Evolutionary conservation across 2,329 filamentous ascomycete species (phyloP).

Genomic region (Didymella exigua): DNA sequence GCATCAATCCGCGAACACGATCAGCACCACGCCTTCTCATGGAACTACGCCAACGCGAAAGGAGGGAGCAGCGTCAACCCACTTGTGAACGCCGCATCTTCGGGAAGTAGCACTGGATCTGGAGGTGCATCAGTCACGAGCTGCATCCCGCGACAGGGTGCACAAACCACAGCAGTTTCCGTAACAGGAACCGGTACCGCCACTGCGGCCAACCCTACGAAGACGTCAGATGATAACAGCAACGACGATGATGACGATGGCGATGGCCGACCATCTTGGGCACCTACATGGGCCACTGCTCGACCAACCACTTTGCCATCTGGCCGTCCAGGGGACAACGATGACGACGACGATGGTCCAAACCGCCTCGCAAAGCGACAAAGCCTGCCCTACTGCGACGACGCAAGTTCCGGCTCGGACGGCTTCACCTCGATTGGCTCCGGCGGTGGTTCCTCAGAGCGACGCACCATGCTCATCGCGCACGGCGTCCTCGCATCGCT

Average conservation of each 20-base stretch:
- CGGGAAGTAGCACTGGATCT: conserved; percentile 24
- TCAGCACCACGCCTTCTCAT: conserved; percentile 48
- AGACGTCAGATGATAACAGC: background rate
- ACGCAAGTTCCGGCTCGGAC: conserved; percentile 14
- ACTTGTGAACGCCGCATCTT: conserved; percentile 40
- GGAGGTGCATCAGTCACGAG: conserved; percentile 26
- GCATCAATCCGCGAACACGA: conserved; percentile 56
- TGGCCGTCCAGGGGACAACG: conserved; percentile 1
- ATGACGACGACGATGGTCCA: conserved; percentile 6
- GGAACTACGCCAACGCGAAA: conserved; percentile 57
- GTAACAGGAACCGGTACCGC: conserved; percentile 10
- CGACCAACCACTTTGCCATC: conserved; percentile 28
- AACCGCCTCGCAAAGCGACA: conserved; percentile 24
- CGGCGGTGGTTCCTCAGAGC: conserved; percentile 11
- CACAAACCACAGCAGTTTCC: conserved; percentile 18
- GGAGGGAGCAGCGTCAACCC: conserved; percentile 57
- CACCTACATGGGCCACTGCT: conserved; percentile 17
- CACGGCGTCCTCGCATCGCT: conserved; percentile 53
- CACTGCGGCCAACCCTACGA: conserved; percentile 5
- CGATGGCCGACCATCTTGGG: conserved; percentile 7
- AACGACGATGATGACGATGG: conserved; percentile 12
- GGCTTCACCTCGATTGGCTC: conserved; percentile 26
- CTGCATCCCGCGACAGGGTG: conserved; percentile 38
- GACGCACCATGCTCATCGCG: conserved; percentile 47
- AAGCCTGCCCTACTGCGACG: conserved; percentile 39